Base-by-base conservation (phyloP, 495 filamentous ascomycete genomes). In the Copromyces sp. region DNA sequence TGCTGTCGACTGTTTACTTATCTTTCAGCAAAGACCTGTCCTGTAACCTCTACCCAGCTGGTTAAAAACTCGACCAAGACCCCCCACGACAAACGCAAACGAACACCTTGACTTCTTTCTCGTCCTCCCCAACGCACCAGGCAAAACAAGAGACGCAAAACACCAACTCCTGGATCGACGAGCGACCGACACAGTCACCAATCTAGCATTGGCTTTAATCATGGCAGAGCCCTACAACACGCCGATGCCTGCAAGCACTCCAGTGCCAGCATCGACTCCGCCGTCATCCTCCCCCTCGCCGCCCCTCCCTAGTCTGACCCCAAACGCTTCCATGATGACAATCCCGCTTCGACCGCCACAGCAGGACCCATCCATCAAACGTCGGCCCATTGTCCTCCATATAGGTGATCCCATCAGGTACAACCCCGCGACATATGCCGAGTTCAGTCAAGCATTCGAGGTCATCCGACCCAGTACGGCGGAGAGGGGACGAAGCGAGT, bases 381-480 rank as follows among this genome's bases (percentile, higher is more conserved):
- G 68, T 8, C 73, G 75, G 3, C 84, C 80, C 35, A 72, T 83
- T 5, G 87, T 93, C 53, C 88, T 93, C 47, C 89, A 92, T 74
- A 84, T 93, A 68, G 91, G 90, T 37, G 90, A 91, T 72, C 83
- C 87, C n/a, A 86, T 92, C 75, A 86, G 87, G 74, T 90, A 90
- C 83, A 90, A 92, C 77, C 88, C 83, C 39, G 81, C 84, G 0
- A 81, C 88, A 11, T 88, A 91, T 78, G 74, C 80, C 41, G 83
- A 84, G 45, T 89, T 93, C 80, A 78, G 81, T 20, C 75, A 82
- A 6, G 78, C 83, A 29, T 93, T 91, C 76, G 83, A 89, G 35
- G 82, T 93, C 70, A 81, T 90, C 72, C 85, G 86, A 71, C 85
- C 88, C 32, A 77, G 81, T 47, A 69, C 81, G 45, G 77, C 82